Evolutionary conservation across 306 rosid genomes (phyloP), one percentile per base, ranked within the genome.

Genomic region (Echinosophora koreensis): DNA sequence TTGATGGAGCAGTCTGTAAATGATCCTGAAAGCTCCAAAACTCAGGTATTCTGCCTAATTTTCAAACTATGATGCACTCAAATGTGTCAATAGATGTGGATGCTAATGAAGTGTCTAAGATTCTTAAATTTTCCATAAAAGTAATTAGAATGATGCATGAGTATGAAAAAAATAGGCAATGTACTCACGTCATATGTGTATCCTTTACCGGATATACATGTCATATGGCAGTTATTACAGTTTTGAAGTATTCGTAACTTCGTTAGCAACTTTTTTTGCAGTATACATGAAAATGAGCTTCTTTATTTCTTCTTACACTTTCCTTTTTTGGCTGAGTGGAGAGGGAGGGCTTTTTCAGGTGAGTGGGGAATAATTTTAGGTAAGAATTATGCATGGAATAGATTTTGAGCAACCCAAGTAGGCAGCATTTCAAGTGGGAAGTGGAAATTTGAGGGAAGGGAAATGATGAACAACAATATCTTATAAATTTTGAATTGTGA

Each of bases 1-100:
- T 81, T 96, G 87, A 86, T 87, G 69, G 99, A 96, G 87, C 96
- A 92, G 80, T 96, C 99, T 46, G 78, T 80, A 57, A 88, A 89
- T 84, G 94, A 96, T 37, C 92, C 98, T 34, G 96, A 89, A 78
- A 86, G 89, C 86, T 89, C 89, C 27, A 92, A 88, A 90, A 76
- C 77, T 67, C 99, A 96, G 86, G 99, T 96, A 87, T 69, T 41
- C 34, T 69, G 44, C 73, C 44, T 17, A 35, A 52, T 74, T 54
- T 68, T 50, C 54, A 60, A 32, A 35, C 47, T 8, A 13, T 47
- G 74, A 60, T 47, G 66, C 60, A 37, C 30, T 38, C 50, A 69
- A 70, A 27, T 49, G 30, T 70, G 34, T 47, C 66, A 68, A 42
- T 76, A 35, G 81, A 59, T 74, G 70, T 22, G 41, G 58, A 54